Percentiles rank a stretch among this genome's conserved stretches.
These are phyloP conservation scores for Nematocida sp. DNA, from an alignment of 371 early-diverging fungal genomes.

Conservation along the genomic window DNA sequence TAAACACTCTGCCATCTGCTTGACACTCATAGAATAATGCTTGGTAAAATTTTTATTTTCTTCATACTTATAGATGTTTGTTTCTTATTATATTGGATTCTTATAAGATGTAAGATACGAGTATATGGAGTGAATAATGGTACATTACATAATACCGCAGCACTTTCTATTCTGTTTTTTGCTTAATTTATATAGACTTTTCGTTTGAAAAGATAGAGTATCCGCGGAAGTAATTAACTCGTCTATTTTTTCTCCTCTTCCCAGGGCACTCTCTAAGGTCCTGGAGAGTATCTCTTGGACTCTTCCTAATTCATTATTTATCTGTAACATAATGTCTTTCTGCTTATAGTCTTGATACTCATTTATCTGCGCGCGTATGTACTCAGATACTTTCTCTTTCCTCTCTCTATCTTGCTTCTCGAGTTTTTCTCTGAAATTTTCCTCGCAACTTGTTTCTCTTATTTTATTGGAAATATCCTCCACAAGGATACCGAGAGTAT, in stretches of 20 bases:
- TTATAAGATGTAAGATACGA: neutral
- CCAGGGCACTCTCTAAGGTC: slow-evolving; percentile 86
- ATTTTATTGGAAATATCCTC: slow-evolving; percentile 45
- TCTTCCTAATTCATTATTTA: slow-evolving; percentile 91
- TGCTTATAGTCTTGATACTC: slow-evolving; percentile 63
- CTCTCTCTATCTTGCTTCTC: slow-evolving; percentile 7
- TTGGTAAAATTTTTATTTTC: no score
- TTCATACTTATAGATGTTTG: neutral
- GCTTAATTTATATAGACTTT: slow-evolving; percentile 92
- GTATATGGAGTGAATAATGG: neutral
- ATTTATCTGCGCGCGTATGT: slow-evolving; percentile 54
- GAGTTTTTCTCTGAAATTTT: neutral
- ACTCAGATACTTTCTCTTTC: neutral
- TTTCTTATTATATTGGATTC: neutral
- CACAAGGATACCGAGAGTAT: slow-evolving; percentile 54
- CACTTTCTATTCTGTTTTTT: slow-evolving; percentile 91
- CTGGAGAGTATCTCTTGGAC: slow-evolving; percentile 86
- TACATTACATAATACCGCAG: slow-evolving; percentile 53
- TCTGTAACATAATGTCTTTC: slow-evolving; percentile 79
- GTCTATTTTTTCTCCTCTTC: slow-evolving; percentile 89
- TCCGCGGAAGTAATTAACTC: slow-evolving; percentile 82
- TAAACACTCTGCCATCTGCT: neutral
- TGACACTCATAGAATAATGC: slow-evolving; percentile 1
- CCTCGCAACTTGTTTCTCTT: slow-evolving; percentile 9
- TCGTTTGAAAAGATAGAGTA: slow-evolving; percentile 78